Percentiles rank a stretch among this genome's conserved stretches.
Conservation (phyloP, 2,329 filamentous ascomycete species). For the Coniochaeta hoffmannii region DNA sequence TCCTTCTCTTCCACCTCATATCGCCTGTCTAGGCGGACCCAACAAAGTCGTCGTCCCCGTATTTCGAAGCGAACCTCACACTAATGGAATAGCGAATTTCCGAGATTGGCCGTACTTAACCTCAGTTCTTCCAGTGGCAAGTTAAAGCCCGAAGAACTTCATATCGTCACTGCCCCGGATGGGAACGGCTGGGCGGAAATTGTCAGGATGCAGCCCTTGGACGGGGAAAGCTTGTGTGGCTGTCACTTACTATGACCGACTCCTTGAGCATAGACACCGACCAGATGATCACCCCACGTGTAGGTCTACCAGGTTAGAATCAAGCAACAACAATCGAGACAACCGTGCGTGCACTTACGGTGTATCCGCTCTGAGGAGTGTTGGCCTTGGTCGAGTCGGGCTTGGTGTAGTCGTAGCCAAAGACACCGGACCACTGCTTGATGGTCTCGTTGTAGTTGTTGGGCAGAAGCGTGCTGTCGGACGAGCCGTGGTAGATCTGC, state of each 20-base stretch:
- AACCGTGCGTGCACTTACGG: not conserved
- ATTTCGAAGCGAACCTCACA: too few species aligned
- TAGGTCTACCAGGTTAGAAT: constrained; percentile 6
- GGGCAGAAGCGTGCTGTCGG: constrained; percentile 40
- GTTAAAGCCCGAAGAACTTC: constrained; percentile 8
- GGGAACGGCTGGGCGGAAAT: constrained; percentile 3
- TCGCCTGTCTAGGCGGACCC: too few species aligned
- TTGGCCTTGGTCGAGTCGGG: constrained; percentile 7
- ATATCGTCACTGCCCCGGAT: constrained; percentile 9
- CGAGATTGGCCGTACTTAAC: too few species aligned
- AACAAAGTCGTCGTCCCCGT: too few species aligned
- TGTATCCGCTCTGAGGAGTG: constrained; percentile 13
- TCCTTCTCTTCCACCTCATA: too few species aligned
- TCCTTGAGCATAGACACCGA: constrained; percentile 6
- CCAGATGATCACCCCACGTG: constrained; percentile 16
- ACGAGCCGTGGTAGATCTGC: constrained; percentile 49
- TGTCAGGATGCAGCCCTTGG: too few species aligned
- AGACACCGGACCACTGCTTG: constrained; percentile 45
- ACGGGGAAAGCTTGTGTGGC: too few species aligned
- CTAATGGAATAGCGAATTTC: too few species aligned
- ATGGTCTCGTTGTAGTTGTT: constrained; percentile 49
- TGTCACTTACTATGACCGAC: constrained; percentile 6
- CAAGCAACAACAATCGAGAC: too few species aligned
- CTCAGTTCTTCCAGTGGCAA: too few species aligned
- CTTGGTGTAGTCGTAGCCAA: constrained; percentile 24